These are phyloP conservation scores for Microsporum audouinii DNA, from an alignment of 2,329 filamentous ascomycete genomes.

Conservation along the genomic window DNA sequence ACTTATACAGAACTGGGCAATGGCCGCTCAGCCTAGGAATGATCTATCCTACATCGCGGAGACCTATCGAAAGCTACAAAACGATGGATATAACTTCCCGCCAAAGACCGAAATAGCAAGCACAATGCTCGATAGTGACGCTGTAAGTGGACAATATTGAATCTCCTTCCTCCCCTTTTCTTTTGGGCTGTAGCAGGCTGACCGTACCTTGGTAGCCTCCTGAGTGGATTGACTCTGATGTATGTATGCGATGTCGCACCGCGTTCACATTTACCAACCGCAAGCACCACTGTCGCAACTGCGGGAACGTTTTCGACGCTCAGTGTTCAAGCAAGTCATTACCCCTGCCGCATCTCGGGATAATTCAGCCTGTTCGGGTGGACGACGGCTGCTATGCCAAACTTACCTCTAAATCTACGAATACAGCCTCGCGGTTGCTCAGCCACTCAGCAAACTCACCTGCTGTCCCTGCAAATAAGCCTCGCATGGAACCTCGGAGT, in stretches of 20 bases:
- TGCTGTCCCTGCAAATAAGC: constrained; percentile 50
- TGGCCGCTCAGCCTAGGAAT: constrained; percentile 71
- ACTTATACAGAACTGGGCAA: constrained; percentile 85
- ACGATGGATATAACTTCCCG: constrained; percentile 80
- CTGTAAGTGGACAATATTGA: constrained; percentile 50
- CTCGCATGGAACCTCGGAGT: constrained; percentile 78
- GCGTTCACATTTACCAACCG: constrained; percentile 95
- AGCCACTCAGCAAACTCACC: constrained; percentile 31
- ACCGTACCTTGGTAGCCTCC: constrained; percentile 52
- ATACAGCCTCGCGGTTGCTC: constrained; percentile 18
- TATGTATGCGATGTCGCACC: constrained; percentile 95
- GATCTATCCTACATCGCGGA: constrained; percentile 80
- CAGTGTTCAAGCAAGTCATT: constrained; percentile 84
- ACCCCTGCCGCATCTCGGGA: constrained; percentile 83
- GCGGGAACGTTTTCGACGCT: constrained; percentile 93
- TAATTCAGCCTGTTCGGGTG: constrained; percentile 79
- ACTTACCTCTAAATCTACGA: constrained; percentile 56
- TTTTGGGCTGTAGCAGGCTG: background rate
- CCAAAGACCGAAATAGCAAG: constrained; percentile 78
- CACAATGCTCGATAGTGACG: constrained; percentile 95
- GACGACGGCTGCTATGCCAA: constrained; percentile 93
- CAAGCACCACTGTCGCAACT: constrained; percentile 97
- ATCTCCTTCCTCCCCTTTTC: background rate
- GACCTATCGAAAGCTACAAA: constrained; percentile 70
- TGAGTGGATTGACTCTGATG: constrained; percentile 95